These are phyloP conservation scores for Cyclotella choctawhatcheeana DNA, from an alignment of 108 stramenopile genomes.

Conservation along the genomic window DNA sequence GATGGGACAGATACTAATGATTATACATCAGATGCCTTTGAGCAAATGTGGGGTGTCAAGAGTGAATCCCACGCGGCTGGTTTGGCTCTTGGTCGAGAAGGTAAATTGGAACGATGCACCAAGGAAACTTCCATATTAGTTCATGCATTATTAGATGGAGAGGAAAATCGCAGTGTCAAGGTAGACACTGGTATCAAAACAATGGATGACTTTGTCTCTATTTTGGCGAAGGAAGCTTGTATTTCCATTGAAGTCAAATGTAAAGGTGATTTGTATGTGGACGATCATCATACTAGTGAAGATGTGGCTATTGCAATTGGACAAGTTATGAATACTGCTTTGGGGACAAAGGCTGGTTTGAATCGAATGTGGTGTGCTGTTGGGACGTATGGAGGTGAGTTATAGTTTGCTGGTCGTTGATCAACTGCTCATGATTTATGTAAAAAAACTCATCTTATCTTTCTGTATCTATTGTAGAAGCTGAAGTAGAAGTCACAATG, in stretches of 20 bases:
- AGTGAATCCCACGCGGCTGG: conserved; percentile 56
- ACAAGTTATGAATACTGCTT: conserved; percentile 81
- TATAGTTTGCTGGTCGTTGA: not conserved
- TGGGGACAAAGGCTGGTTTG: conserved; percentile 88
- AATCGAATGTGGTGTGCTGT: conserved; percentile 86
- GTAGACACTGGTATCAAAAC: conserved; percentile 85
- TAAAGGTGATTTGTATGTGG: conserved; percentile 92
- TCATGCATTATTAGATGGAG: conserved; percentile 55
- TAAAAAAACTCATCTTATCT: too few species aligned
- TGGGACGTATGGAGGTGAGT: conserved; percentile 29
- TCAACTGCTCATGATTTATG: too few species aligned
- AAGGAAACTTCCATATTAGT: conserved; percentile 86
- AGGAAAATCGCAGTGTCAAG: conserved; percentile 20
- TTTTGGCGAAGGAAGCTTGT: conserved; percentile 68
- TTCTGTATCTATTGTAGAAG: conserved; percentile 27
- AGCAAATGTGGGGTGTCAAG: conserved; percentile 51
- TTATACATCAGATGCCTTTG: conserved; percentile 25
- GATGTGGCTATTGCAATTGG: conserved; percentile 95
- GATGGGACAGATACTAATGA: conserved; percentile 61
- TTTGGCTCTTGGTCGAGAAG: conserved; percentile 56
- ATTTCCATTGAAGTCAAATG: conserved; percentile 75
- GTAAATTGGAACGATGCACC: conserved; percentile 66
- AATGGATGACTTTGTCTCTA: conserved; percentile 81
- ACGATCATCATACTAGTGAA: conserved; percentile 97
- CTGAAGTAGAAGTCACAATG: conserved; percentile 79